phyloP scores from a whole-genome alignment of 2,329 filamentous ascomycete genomes.

The Penicillium sp. region DNA sequence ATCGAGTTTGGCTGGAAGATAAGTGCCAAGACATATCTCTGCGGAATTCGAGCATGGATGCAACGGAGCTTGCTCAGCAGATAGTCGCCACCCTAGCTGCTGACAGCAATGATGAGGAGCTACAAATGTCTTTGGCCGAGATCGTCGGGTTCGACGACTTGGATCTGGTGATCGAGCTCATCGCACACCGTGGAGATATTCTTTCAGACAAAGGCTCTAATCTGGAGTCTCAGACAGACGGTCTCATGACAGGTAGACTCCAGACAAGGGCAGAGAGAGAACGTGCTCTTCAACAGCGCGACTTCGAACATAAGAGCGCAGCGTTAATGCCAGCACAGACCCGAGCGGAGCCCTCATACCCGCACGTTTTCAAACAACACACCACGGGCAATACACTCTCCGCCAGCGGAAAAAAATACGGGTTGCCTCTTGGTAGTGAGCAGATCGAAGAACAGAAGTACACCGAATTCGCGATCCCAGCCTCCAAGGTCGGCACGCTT shows the following conservation, averaged over 20 bases:
- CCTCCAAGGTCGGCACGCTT: conserved; percentile 70
- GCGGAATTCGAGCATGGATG: conserved; percentile 62
- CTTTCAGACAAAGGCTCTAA: conserved; percentile 40
- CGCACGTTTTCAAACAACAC: conserved; percentile 85
- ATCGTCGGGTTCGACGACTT: conserved; percentile 90
- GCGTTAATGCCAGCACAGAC: conserved; percentile 66
- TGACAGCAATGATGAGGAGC: conserved; percentile 69
- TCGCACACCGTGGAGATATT: conserved; percentile 70
- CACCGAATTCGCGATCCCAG: conserved; percentile 84
- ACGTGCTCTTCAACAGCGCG: conserved; percentile 68
- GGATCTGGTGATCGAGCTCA: conserved; percentile 88
- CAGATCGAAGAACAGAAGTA: conserved; percentile 72
- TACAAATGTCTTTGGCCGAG: conserved; percentile 88
- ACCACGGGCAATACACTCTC: conserved; percentile 83
- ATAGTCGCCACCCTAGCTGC: conserved; percentile 70
- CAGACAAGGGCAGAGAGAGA: conserved; percentile 75
- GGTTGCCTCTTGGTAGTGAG: conserved; percentile 70
- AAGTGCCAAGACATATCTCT: conserved; percentile 65
- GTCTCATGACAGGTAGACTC: conserved; percentile 53
- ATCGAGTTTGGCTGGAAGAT: conserved; percentile 65
- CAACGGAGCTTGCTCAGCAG: conserved; percentile 70
- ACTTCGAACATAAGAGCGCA: conserved; percentile 78
- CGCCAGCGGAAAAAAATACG: conserved; percentile 74
- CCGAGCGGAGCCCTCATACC: conserved; percentile 71
- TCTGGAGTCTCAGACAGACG: conserved; percentile 42